These are phyloP conservation scores for Fusarium agapanthi DNA, from an alignment of 2,329 filamentous ascomycete genomes.

Conservation along the genomic window DNA sequence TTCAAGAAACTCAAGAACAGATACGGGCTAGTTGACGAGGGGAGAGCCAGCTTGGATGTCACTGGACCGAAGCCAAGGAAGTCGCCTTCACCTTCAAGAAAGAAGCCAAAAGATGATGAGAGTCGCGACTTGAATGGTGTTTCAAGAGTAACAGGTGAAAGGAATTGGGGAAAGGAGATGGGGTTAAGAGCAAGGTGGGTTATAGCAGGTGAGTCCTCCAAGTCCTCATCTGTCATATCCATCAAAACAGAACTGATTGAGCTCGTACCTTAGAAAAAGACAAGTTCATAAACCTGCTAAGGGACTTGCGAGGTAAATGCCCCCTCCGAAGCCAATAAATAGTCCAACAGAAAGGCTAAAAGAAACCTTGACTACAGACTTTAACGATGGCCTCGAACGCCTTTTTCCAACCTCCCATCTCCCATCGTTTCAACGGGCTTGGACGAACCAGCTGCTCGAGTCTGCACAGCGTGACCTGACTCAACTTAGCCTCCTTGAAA, in stretches of 20 bases:
- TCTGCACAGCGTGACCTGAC: slow-evolving; percentile 53
- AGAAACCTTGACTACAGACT: slow-evolving; percentile 44
- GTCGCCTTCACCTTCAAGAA: slow-evolving; percentile 36
- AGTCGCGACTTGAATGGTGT: slow-evolving; percentile 25
- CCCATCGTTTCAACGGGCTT: slow-evolving; percentile 54
- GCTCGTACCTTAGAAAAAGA: slow-evolving; percentile 50
- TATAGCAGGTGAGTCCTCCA: slow-evolving; percentile 48
- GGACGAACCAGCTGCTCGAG: slow-evolving; percentile 57
- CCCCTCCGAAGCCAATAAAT: background rate
- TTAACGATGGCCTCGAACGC: slow-evolving; percentile 58
- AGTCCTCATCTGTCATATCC: background rate
- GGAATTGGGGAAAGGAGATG: slow-evolving; percentile 48
- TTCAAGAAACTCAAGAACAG: slow-evolving; percentile 52
- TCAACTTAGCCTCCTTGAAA: slow-evolving; percentile 54
- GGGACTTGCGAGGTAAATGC: slow-evolving; percentile 51
- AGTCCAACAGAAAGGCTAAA: background rate
- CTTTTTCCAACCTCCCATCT: slow-evolving; percentile 55
- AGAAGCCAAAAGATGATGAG: slow-evolving; percentile 37
- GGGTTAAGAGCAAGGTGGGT: slow-evolving; percentile 54
- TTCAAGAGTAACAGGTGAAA: slow-evolving; percentile 34
- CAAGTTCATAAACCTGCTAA: slow-evolving; percentile 53
- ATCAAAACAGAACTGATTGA: background rate
- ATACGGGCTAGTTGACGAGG: slow-evolving; percentile 52
- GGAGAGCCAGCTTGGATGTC: slow-evolving; percentile 11
- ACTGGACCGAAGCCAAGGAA: slow-evolving; percentile 20